phyloP scores from a whole-genome alignment of 2,329 filamentous ascomycete genomes.

The Exophiala phaeomuriformis region DNA sequence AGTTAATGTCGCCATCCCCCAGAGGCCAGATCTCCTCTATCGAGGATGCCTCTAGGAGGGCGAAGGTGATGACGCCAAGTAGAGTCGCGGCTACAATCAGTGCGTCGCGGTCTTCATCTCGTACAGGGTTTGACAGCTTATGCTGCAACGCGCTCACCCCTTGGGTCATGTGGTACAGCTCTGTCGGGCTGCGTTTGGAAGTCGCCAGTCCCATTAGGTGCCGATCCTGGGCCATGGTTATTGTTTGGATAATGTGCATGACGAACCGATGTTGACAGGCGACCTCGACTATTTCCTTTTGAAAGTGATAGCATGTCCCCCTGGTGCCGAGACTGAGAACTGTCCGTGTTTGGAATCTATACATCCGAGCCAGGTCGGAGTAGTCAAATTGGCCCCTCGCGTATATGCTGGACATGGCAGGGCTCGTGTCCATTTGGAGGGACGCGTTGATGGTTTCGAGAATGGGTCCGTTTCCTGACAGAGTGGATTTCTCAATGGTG shows the following conservation, averaged over 20 bases:
- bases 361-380: constrained; percentile 8
- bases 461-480: neutral
- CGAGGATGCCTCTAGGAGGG: constrained; percentile 35
- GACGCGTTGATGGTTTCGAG: constrained; percentile 6
- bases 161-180: constrained; percentile 42
- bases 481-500: constrained; percentile 1
- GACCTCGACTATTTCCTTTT: constrained; percentile 11
- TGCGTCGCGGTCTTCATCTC: constrained; percentile 13
- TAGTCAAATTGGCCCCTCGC: constrained; percentile 5
- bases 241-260: constrained; percentile 48
- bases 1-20: constrained; percentile 47
- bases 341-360: constrained; percentile 19
- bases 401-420: neutral
- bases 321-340: constrained; percentile 18
- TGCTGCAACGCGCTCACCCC: constrained; percentile 23
- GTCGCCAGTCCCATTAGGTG: constrained; percentile 30
- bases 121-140: constrained; percentile 10
- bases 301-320: constrained; percentile 8
- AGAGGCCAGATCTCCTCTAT: constrained; percentile 52
- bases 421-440: neutral
- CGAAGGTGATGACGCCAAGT: constrained; percentile 37
- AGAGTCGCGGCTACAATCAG: constrained; percentile 32
- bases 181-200: constrained; percentile 30
- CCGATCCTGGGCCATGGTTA: constrained; percentile 50
- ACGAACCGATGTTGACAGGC: constrained; percentile 41